Percentiles rank a stretch among this genome's conserved stretches.
Evolutionary conservation across 352 stramenopile genomes (phyloP).

Genomic region (Phytophthora vignae): DNA sequence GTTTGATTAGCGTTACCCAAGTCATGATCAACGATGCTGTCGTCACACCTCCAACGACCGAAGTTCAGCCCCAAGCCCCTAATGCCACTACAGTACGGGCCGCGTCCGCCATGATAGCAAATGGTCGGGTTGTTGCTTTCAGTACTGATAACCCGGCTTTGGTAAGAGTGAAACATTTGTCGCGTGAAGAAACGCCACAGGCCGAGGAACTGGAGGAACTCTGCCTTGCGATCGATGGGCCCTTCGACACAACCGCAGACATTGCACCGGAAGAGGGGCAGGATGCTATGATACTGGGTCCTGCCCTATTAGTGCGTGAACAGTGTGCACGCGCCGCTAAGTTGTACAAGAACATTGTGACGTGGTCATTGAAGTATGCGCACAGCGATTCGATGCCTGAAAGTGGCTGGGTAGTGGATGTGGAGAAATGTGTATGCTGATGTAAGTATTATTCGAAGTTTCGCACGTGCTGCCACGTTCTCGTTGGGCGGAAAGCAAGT

Average conservation of each 20-base stretch:
- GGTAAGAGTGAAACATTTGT: not conserved
- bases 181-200: not conserved
- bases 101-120: not conserved
- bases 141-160: not conserved
- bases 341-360: not conserved
- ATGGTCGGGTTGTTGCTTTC: not conserved
- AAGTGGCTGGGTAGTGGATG: slow-evolving; percentile 8
- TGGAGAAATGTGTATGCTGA: slow-evolving; percentile 1
- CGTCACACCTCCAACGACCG: not conserved
- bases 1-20: not conserved
- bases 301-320: not conserved
- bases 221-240: not conserved
- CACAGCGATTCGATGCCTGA: not conserved
- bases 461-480: slow-evolving; percentile 10
- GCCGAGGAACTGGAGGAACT: not conserved
- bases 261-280: not conserved
- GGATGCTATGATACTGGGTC: not conserved
- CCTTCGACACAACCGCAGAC: not conserved
- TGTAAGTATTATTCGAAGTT: slow-evolving; percentile 18
- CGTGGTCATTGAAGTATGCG: not conserved
- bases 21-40: not conserved
- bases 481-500: slow-evolving; percentile 4
- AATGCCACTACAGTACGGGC: not conserved
- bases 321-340: not conserved
- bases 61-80: not conserved